Evolutionary conservation across 1,284 basidiomycete species (phyloP), one percentile per base, ranked within the genome.

Genomic region (Fistulinella cinereoalba): DNA sequence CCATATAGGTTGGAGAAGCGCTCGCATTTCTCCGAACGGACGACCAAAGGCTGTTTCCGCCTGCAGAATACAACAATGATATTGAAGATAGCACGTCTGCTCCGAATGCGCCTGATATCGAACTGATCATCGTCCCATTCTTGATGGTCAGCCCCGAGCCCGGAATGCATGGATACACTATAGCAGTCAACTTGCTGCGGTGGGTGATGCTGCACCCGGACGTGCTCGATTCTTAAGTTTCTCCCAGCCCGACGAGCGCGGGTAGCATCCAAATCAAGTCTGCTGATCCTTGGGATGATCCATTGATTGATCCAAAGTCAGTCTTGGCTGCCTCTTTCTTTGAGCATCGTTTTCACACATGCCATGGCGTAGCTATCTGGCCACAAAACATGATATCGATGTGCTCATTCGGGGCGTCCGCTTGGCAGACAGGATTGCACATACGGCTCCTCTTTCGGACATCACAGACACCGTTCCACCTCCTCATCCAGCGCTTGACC

Each of bases 11-110:
- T 13, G 80, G 73, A 4, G 83, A 85, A 61, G 69, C 74, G 3
- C 80, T 70, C 23, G 75, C 77, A 0, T 85, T 85, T 55, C 60
- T 79, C 27, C 74, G 81, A 28, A 71, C 77, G 11, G 74, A 78
- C 46, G 78, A 85, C 47, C 71, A 72, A 1, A 58, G 47, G 8
- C 56, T 83, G 29, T 85, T 83, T 56, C 75, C 75, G 7, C 58
- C 64, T 3, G 55, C 57, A 0, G 61, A 76, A 44, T 76, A 68
- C 51, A 62, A 66, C 1, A 64, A 70, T 19, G 64, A 60, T 19
- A 59, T 77, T 6, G 65, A 71, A 47, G 82, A 85, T 53, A 71
- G 69, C 31, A 81, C 77, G 0, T 81, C 83, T 2, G 79, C 72
- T 1, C 58, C 71, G 2, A 67, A 71, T 6, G 76, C 79, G 22